A percentile compares a stretch with the other conserved stretches of the same genome.
These are phyloP conservation scores for Yarrowia deformans DNA, from an alignment of 805 yeast species.

Conservation along the genomic window DNA sequence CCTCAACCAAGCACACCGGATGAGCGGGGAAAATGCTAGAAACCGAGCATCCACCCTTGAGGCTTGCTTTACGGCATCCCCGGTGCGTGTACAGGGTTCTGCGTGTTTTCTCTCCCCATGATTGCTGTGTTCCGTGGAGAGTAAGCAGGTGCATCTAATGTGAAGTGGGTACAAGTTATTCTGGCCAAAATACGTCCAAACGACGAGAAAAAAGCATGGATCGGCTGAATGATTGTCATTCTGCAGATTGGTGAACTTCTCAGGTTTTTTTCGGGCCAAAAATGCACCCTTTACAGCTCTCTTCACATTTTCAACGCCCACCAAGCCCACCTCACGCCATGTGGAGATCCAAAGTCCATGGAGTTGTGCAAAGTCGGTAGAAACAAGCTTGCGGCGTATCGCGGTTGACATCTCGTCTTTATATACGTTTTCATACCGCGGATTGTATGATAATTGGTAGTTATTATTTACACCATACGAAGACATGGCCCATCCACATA, in stretches of 20 bases:
- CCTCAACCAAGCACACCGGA: background rate
- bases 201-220: background rate
- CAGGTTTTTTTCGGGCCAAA: background rate
- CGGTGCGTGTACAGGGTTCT: background rate
- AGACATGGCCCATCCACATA: background rate
- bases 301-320: too few relatives aligned
- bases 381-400: background rate
- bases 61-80: background rate
- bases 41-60: too few relatives aligned
- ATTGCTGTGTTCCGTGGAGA: slow-evolving; percentile 1
- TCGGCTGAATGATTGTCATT: background rate
- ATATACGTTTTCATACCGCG: background rate
- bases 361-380: background rate
- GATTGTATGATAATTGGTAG: background rate
- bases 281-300: too few relatives aligned
- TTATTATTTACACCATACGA: too few relatives aligned
- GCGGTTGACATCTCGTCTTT: background rate
- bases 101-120: background rate
- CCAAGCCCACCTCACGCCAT: too few relatives aligned
- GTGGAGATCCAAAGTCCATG: too few relatives aligned
- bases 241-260: background rate
- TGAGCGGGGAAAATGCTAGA: background rate
- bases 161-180: background rate
- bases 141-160: background rate
- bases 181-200: background rate